Evolutionary conservation across 129 eudicot genomes (phyloP).

Genomic region (Gnaphalium uliginosum): DNA sequence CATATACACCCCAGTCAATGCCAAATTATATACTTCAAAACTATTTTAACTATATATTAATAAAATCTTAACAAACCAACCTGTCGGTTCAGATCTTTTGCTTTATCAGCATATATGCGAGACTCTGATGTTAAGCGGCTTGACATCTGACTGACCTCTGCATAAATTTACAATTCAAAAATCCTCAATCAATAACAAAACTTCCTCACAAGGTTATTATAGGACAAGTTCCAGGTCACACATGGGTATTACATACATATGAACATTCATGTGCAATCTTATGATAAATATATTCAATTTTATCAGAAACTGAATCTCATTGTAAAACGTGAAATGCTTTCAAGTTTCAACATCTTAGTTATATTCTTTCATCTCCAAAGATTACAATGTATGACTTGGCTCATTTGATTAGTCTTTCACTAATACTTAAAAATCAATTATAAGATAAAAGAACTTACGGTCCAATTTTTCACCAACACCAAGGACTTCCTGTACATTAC

Average conservation of each 20-base stretch:
- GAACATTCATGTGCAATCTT: neutral
- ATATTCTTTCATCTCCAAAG: neutral
- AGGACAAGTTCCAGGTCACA: neutral
- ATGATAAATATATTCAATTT: neutral
- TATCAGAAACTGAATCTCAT: neutral
- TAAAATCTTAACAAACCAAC: conserved; percentile 41
- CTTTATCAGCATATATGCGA: conserved; percentile 95
- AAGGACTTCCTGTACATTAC: conserved; percentile 98
- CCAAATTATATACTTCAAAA: neutral
- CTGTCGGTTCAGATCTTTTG: conserved; percentile 94
- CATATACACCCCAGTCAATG: neutral
- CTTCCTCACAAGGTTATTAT: neutral
- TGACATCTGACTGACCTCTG: conserved; percentile 99
- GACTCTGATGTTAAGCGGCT: conserved; percentile 98
- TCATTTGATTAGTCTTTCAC: neutral
- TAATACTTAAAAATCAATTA: neutral
- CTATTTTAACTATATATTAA: neutral
- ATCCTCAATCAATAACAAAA: conserved; percentile 9
- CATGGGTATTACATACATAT: conserved; percentile 3
- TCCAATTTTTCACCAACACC: conserved; percentile 99
- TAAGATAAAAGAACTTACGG: conserved; percentile 58
- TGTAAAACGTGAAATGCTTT: conserved; percentile 4
- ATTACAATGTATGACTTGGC: neutral
- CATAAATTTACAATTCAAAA: conserved; percentile 33
- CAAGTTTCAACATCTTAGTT: neutral